A percentile compares a stretch with the other conserved stretches of the same genome.
These are phyloP conservation scores for Wickerhamomyces strasburgensis DNA, from an alignment of 805 yeast genomes.

Conservation along the genomic window DNA sequence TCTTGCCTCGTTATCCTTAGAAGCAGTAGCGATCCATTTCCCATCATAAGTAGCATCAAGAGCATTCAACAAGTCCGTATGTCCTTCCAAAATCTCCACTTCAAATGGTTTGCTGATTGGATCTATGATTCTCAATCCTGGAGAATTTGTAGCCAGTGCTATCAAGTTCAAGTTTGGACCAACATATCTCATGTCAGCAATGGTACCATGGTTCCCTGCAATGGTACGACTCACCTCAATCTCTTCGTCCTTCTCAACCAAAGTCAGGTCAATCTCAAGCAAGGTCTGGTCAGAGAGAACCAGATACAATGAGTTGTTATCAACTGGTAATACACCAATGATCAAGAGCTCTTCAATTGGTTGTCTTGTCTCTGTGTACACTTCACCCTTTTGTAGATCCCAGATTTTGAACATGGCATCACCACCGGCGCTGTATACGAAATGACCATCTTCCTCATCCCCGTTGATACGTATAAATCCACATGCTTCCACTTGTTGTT, in stretches of 20 bases:
- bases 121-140: conserved; percentile 73
- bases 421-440: conserved; percentile 81
- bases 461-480: conserved; percentile 41
- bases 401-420: conserved; percentile 65
- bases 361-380: conserved; percentile 33
- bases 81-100: conserved; percentile 69
- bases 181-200: conserved; percentile 80
- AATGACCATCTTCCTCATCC: conserved; percentile 48
- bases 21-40: conserved; percentile 84
- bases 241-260: conserved; percentile 24
- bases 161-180: conserved; percentile 54
- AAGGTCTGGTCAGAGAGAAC: conserved; percentile 85
- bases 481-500: conserved; percentile 67
- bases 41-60: conserved; percentile 79
- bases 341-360: conserved; percentile 75
- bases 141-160: conserved; percentile 92
- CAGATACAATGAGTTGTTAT: conserved; percentile 36
- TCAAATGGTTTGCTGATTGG: conserved; percentile 53
- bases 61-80: conserved; percentile 76
- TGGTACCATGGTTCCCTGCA: conserved; percentile 94
- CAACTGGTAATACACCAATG: conserved; percentile 47
- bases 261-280: conserved; percentile 38
- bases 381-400: conserved; percentile 55
- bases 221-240: conserved; percentile 49
- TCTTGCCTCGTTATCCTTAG: conserved; percentile 82